Evolutionary conservation across 345 rosid species (phyloP), one percentile per base, ranked within the genome.

Genomic region (Ceriops decandra): DNA sequence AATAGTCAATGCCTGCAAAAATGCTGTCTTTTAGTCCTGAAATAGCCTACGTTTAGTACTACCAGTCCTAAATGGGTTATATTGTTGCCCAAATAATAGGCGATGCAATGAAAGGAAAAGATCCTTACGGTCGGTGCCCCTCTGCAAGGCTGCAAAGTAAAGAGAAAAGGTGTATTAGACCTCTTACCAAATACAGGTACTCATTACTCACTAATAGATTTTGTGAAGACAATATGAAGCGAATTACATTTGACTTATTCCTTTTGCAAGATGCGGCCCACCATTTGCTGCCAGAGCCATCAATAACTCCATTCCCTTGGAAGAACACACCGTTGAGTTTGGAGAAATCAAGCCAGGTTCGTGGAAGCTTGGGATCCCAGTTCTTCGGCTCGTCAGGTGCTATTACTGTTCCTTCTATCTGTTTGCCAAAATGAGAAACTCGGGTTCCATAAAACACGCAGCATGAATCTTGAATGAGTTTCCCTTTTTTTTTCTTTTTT

Each of bases 211-310:
- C 26, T 49, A 59, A 32, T 65, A 65, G 36, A 67, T 73, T 38
- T 42, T 52, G 60, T 52, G 19, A 35, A 21, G 47, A 19, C 16
- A 47, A 38, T 20, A 7, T 16, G 8, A 30, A 32, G 56, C 69
- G 59, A 69, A 54, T 70, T 87, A 92, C 98, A 72, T 90, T 92
- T 57, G 95, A 9, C 51, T 56, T 67, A 82, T 95, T 92, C 88
- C 79, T 92, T 81, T 92, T 92, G 93, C 99, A 95, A 54, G 99
- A 95, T 33, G 97, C 76, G 64, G 87, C 90, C 99, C 99, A 95
- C 99, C 99, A 95, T 81, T 92, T 88, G 77, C 96, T 85, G 61
- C 99, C 99, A 15, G 98, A 95, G 30, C 97, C 99, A 76, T 95
- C 96, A 76, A 95, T 88, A 53, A 92, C 82, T 70, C 99, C 99